Evolutionary conservation across 2,329 filamentous ascomycete species (phyloP).

Genomic region (Aspergillus tubingensis): DNA sequence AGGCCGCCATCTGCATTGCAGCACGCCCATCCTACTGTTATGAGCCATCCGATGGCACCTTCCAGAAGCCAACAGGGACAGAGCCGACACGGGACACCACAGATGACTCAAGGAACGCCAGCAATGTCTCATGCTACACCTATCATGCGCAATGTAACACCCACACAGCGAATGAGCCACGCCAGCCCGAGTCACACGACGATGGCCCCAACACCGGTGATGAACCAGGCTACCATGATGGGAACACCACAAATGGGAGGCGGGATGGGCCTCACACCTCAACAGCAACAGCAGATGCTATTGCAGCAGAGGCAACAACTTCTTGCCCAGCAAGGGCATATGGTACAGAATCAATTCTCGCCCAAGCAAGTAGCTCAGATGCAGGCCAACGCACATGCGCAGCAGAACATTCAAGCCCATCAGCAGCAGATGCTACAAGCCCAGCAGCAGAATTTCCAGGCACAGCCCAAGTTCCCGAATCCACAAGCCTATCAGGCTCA

Average conservation of each 20-base stretch:
- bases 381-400: conserved; percentile 48
- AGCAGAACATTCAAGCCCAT: conserved; percentile 49
- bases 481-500: conserved; percentile 42
- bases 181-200: conserved; percentile 47
- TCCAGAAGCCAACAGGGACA: conserved; percentile 49
- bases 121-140: conserved; percentile 51
- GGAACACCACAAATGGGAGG: conserved; percentile 42
- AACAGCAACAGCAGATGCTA: conserved; percentile 42
- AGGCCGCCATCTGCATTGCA: conserved; percentile 50
- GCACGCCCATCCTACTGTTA: conserved; percentile 49
- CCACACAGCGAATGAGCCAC: conserved; percentile 49
- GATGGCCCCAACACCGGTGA: conserved; percentile 48
- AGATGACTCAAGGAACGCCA: conserved; percentile 50
- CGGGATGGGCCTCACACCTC: conserved; percentile 40
- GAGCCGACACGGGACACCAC: conserved; percentile 51
- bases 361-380: conserved; percentile 46
- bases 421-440: conserved; percentile 44
- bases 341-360: conserved; percentile 38
- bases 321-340: conserved; percentile 40
- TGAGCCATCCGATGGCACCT: conserved; percentile 48
- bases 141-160: conserved; percentile 50
- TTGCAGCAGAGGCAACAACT: conserved; percentile 43
- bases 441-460: conserved; percentile 30
- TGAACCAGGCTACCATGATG: conserved; percentile 45
- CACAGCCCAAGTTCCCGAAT: conserved; percentile 27